Percentiles rank a stretch among this genome's conserved stretches.
These are phyloP conservation scores for Aegilops bicornis DNA, from an alignment of 176 grass and related monocot species.

Conservation along the genomic window DNA sequence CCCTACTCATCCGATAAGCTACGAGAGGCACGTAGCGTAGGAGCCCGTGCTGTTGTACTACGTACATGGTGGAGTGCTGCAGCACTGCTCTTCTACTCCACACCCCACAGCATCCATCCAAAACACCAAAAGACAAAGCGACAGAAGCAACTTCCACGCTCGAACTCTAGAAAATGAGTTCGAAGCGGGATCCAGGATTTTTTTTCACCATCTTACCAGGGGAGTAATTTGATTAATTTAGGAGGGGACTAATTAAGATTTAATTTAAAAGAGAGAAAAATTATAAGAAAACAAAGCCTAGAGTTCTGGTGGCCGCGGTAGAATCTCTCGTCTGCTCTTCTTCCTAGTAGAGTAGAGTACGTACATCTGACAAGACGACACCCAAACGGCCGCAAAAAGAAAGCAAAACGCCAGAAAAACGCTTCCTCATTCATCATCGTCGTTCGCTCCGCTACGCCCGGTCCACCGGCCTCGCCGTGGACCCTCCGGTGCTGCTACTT, in stretches of 20 bases:
- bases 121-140: slow-evolving; percentile 31
- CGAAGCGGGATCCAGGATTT: background rate
- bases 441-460: background rate
- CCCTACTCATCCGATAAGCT: background rate
- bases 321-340: slow-evolving; percentile 5
- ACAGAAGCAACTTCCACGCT: background rate
- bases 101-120: slow-evolving; percentile 28
- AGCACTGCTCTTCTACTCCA: background rate
- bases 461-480: slow-evolving; percentile 31
- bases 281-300: background rate
- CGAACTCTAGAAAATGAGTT: background rate
- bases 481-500: background rate
- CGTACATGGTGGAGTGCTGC: too few species aligned
- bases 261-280: background rate
- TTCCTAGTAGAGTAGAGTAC: slow-evolving; percentile 31
- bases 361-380: slow-evolving; percentile 45
- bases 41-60: background rate
- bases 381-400: background rate
- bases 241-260: too few species aligned
- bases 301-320: background rate
- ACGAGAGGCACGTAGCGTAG: background rate
- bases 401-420: background rate
- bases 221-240: too few species aligned
- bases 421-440: background rate
- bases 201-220: background rate